These are phyloP conservation scores for Aegilops bicornis DNA, from an alignment of 176 grass and related monocot species.

Conservation along the genomic window DNA sequence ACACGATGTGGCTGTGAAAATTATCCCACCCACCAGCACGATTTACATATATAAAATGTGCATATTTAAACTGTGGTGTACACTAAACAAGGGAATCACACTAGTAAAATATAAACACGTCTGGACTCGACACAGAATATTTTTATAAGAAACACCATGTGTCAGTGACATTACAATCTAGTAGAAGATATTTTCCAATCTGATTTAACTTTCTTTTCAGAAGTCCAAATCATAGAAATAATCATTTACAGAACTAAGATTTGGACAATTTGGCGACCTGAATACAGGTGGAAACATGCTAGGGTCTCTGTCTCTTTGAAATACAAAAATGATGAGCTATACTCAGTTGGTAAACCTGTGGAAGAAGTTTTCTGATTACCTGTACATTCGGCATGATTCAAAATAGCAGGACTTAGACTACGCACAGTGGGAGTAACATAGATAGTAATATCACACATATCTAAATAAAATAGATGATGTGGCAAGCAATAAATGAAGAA, in stretches of 20 bases:
- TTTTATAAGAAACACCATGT: background rate
- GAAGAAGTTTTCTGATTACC: slow-evolving; percentile 79
- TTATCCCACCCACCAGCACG: too few species aligned
- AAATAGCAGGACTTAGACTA: slow-evolving; percentile 30
- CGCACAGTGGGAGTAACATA: too few species aligned
- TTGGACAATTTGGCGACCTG: slow-evolving; percentile 58
- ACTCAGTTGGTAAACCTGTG: slow-evolving; percentile 59
- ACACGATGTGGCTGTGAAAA: too few species aligned
- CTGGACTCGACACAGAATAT: background rate
- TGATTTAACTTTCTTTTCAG: slow-evolving; percentile 20
- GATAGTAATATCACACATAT: too few species aligned
- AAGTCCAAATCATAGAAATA: slow-evolving; percentile 54
- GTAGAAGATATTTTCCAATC: background rate
- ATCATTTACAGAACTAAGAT: slow-evolving; percentile 49
- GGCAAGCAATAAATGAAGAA: too few species aligned
- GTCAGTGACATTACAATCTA: background rate
- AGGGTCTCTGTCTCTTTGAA: slow-evolving; percentile 33
- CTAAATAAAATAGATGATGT: too few species aligned
- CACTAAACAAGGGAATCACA: background rate
- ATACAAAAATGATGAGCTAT: slow-evolving; percentile 78
- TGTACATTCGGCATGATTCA: slow-evolving; percentile 62
- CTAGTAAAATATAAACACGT: background rate
- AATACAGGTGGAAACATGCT: slow-evolving; percentile 56
- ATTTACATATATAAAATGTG: background rate
- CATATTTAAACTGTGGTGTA: background rate